Base-by-base conservation (phyloP, 768 basidiomycete species). In the Mycena latifolia region DNA sequence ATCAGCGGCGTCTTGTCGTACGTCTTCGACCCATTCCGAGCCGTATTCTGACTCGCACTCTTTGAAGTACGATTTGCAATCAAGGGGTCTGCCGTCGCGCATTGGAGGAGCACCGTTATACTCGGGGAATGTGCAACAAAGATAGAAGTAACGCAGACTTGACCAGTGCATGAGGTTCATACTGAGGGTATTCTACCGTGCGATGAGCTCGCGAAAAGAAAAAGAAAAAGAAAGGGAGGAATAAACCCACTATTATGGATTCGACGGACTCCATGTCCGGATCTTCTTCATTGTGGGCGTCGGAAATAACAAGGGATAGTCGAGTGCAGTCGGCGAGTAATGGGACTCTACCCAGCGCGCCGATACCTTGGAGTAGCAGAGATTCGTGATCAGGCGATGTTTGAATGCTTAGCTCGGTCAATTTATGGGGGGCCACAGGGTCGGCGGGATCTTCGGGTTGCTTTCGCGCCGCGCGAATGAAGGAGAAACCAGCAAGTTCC, bases 301-400 rank as follows among this genome's bases (percentile, higher is more conserved):
- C 27, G 18, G 50, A 27, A 8, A 61, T 7, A 25, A 52, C 50
- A 31, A 61, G 35, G 50, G 59, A 61, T 14, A 61, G 59, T 24
- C 41, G 35, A 31, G 50, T 61, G 41, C 59, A 61, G 20, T 51
- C 50, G 25, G 39, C 27, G 7, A 61, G 39, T 22, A 52, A 45
- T 18, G 59, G 50, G 8, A 61, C 52, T 43, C 20, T 39, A 17
- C 50, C 59, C 29, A 61, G 29, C 12, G 12, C 37, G 24, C 59
- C 59, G 35, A 61, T 33, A 12, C 45, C n/a, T 22, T 31, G 1
- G 20, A 61, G 50, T 0, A 20, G 25, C 29, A 52, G 28, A 11
- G 50, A 3, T 37, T 25, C 29, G 7, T 12, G 7, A n/a, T 28
- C 10, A 15, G 20, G 31, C 10, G 57, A 52, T 17, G 33, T 61